Percentiles rank a stretch among this genome's conserved stretches.
Conservation (phyloP, 2,329 filamentous ascomycete species). For the Xylaria sp. region DNA sequence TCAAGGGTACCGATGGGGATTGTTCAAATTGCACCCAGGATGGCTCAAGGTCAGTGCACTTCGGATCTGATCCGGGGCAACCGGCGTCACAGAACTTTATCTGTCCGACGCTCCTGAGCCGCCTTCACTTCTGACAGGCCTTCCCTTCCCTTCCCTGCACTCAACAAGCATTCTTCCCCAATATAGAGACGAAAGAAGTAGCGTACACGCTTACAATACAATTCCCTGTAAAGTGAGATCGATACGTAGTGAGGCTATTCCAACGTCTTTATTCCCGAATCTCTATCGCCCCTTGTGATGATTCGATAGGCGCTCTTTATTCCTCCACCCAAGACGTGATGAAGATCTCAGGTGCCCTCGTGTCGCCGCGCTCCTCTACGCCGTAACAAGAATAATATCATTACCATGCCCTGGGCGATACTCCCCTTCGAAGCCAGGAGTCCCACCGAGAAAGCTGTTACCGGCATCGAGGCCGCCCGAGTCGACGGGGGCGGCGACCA, state of each 20-base stretch:
- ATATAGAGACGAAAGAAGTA: neutral
- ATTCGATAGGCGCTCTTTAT: slow-evolving; percentile 10
- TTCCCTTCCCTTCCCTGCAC: too few relatives aligned
- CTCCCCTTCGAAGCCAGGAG: slow-evolving; percentile 32
- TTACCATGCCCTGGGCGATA: slow-evolving; percentile 38
- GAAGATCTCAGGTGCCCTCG: neutral
- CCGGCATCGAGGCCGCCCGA: slow-evolving; percentile 29
- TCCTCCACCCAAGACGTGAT: neutral
- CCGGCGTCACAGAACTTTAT: neutral
- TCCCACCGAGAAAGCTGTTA: neutral
- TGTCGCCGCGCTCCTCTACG: neutral
- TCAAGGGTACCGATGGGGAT: neutral
- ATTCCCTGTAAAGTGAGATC: slow-evolving; percentile 1
- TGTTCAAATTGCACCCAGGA: slow-evolving; percentile 6
- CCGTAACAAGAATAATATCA: neutral
- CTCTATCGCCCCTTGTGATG: too few relatives aligned
- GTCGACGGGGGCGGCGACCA: neutral
- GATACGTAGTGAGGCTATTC: too few relatives aligned
- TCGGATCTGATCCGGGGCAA: neutral
- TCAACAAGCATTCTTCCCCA: too few relatives aligned
- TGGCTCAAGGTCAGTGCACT: too few relatives aligned
- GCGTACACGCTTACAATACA: neutral
- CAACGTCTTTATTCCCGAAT: too few relatives aligned
- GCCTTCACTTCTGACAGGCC: neutral
- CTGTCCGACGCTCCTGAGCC: neutral